Evolutionary conservation across 2,329 filamentous ascomycete species (phyloP), one percentile per base, ranked within the genome.

Genomic region (Hymenoscyphus occultus): DNA sequence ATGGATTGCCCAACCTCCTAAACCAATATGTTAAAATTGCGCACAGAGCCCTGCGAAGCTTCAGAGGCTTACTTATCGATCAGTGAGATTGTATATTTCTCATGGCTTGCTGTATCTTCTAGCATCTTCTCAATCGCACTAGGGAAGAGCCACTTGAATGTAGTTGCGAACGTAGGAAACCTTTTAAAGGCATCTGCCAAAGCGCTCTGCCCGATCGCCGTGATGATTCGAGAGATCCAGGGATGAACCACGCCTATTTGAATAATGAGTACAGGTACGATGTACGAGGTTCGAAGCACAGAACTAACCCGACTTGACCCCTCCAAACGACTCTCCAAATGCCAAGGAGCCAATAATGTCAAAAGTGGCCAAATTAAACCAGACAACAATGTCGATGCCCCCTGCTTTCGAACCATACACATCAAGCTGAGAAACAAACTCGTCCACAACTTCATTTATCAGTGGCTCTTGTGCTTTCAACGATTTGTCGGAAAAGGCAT

Each of bases 401-500:
- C 12, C 32, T 54, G 5, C 31, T 35, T 22, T 35, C 9, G 32
- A 35, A 35, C 32, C 32, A 35, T 40, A 16, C 19, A 28, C 28
- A 1, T 56, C 56, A 56, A 60, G 14, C 16, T 31, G 10, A 12
- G 42, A 39, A 45, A 48, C 32, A 13, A 28, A 45, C 32, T 35
- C 31, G n/a, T 42, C 57, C 9, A 59, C 39, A 10, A 59, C 40
- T 22, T 16, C 40, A 14, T 16, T 16, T 1, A 48, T 16, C 13
- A 60, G n/a, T 31, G 19, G 28, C 16, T 45, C 39, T 48, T 60
- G 59, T 12, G 42, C 39, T 22, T 22, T 45, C 13, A 77, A 65
- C 1, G 74, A 71, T 56, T 70, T 69, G 2, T 67, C 68, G 13
- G 73, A 74, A 59, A 77, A 77, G n/a, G 73, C 73, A 42, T 71